Percentiles rank a stretch among this genome's conserved stretches.
Conservation (phyloP, 2,329 filamentous ascomycete genomes). For the Paramyrothecium sp. region DNA sequence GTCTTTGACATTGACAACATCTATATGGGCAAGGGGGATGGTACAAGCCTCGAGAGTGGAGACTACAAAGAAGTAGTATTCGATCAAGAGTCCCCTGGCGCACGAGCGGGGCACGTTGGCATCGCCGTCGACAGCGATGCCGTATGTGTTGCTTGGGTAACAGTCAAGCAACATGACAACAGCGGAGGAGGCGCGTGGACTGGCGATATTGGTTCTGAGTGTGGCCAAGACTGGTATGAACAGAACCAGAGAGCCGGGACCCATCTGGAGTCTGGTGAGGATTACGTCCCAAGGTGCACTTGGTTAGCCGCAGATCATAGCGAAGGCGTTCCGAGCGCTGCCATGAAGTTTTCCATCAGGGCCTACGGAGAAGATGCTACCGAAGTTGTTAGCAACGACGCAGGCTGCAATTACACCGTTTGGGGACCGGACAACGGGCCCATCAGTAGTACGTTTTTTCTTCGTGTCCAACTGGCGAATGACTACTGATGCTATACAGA, state of each 20-base stretch:
- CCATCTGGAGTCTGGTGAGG: not conserved
- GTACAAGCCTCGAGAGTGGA: not conserved
- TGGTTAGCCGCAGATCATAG: slow-evolving; percentile 8
- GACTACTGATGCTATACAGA: too few relatives aligned
- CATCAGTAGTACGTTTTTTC: slow-evolving; percentile 1
- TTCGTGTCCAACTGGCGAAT: slow-evolving; percentile 7
- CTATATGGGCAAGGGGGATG: slow-evolving; percentile 6
- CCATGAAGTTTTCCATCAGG: slow-evolving; percentile 4
- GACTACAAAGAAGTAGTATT: too few relatives aligned
- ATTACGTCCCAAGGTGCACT: slow-evolving; percentile 6
- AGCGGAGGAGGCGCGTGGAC: too few relatives aligned
- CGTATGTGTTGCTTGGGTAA: too few relatives aligned
- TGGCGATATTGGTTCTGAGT: too few relatives aligned
- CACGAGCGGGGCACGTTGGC: too few relatives aligned
- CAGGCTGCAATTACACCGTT: slow-evolving; percentile 3
- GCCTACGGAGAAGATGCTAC: slow-evolving; percentile 3
- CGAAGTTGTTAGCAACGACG: slow-evolving; percentile 1
- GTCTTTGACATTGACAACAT: slow-evolving; percentile 6
- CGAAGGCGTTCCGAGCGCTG: slow-evolving; percentile 3
- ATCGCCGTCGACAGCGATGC: too few relatives aligned
- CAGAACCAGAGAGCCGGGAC: slow-evolving; percentile 6
- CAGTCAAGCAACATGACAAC: too few relatives aligned
- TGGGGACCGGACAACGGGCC: slow-evolving; percentile 8
- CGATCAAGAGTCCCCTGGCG: too few relatives aligned
- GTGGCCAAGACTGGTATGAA: too few relatives aligned